Evolutionary conservation across 208 protist genomes (phyloP).

Genomic region (Lotmaria passim): DNA sequence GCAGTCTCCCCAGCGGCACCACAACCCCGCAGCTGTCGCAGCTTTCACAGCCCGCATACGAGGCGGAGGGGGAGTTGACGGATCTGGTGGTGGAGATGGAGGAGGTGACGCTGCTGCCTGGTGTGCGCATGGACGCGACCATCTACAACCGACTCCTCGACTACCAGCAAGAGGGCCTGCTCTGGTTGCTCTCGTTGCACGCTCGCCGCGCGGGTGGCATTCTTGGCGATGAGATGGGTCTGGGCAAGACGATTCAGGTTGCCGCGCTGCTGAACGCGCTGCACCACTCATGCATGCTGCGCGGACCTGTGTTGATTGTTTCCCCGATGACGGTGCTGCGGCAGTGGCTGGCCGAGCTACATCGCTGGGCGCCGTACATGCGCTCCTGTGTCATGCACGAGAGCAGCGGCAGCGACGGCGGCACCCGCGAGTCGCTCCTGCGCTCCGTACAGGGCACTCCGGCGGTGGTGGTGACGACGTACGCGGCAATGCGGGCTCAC

Average conservation of each 20-base stretch:
- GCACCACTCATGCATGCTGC: conserved; percentile 63
- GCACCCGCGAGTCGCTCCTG: conserved; percentile 58
- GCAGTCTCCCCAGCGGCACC: conserved; percentile 1
- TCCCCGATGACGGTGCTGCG: conserved; percentile 93
- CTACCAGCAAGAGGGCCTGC: conserved; percentile 94
- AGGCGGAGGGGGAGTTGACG: conserved; percentile 8
- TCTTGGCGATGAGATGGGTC: conserved; percentile 96
- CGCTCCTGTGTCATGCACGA: conserved; percentile 88
- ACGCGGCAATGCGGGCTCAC: conserved; percentile 82
- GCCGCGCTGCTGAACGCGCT: conserved; percentile 92
- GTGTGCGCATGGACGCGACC: conserved; percentile 44
- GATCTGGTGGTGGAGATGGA: conserved; percentile 27
- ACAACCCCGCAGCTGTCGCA: conserved; percentile 2
- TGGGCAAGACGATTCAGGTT: conserved; percentile 98
- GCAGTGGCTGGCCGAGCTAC: conserved; percentile 95
- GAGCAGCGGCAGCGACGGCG: conserved; percentile 45
- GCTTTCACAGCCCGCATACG: background rate
- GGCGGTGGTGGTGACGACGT: conserved; percentile 96
- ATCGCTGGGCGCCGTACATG: conserved; percentile 92
- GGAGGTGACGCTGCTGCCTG: conserved; percentile 42
- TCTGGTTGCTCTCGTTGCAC: conserved; percentile 97
- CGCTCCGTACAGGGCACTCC: conserved; percentile 51
- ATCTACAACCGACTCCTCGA: conserved; percentile 87
- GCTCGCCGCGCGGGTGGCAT: conserved; percentile 91
- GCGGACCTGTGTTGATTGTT: conserved; percentile 91